These are phyloP conservation scores for Eragrostis nindensis DNA, from an alignment of 176 grass and related monocot genomes.

Conservation along the genomic window DNA sequence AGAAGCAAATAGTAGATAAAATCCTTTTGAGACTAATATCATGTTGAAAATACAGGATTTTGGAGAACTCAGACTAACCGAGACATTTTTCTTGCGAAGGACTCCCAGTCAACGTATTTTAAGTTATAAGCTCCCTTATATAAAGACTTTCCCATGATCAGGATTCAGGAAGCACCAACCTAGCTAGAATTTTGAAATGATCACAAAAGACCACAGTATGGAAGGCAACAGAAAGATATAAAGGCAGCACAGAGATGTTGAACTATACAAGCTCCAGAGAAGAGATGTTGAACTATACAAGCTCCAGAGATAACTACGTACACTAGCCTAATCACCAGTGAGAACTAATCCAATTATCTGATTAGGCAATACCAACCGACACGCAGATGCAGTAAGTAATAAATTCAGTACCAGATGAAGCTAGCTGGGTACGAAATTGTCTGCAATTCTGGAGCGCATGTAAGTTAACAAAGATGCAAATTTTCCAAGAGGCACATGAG, in stretches of 20 bases:
- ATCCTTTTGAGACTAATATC: no score
- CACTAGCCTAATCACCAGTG: background rate
- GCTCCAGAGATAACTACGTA: background rate
- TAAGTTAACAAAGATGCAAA: background rate
- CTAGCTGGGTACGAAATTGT: background rate
- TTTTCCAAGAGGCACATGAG: background rate
- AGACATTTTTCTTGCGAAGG: background rate
- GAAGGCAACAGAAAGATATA: background rate
- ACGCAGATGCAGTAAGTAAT: background rate
- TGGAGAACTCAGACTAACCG: background rate
- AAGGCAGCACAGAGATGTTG: background rate
- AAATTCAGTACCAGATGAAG: constrained; percentile 1
- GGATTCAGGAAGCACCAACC: background rate
- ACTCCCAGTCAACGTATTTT: background rate
- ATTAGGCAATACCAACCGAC: background rate
- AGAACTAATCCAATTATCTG: background rate
- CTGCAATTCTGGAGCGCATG: background rate
- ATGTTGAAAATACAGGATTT: background rate
- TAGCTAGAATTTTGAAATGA: background rate
- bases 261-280: background rate
- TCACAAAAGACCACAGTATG: background rate
- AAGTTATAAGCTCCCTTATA: no score
- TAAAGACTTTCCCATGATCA: background rate
- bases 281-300: background rate
- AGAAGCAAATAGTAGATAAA: background rate